These are phyloP conservation scores for Xylaria sp. DNA, from an alignment of 2,329 filamentous ascomycete species.

Conservation along the genomic window DNA sequence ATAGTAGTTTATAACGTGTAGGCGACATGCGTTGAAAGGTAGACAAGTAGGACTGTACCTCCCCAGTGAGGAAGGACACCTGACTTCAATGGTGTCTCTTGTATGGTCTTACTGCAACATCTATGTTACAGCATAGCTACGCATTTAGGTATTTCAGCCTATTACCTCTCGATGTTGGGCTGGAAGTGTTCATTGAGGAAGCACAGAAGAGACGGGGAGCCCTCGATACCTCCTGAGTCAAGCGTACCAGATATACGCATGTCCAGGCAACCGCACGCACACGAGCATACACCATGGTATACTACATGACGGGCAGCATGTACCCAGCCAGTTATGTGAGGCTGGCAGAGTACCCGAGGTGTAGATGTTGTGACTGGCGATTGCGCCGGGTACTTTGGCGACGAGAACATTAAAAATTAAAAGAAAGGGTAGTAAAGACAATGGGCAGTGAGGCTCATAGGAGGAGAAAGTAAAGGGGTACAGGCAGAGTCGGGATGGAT, in stretches of 20 bases:
- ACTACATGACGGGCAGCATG: not conserved
- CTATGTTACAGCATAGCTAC: not conserved
- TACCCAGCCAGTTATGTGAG: not conserved
- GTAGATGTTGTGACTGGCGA: not conserved
- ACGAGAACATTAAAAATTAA: not conserved
- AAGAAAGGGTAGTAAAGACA: not conserved
- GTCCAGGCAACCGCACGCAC: not conserved
- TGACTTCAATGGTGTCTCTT: not conserved
- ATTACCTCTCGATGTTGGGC: not conserved
- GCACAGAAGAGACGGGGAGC: conserved; percentile 7
- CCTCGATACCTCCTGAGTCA: not conserved
- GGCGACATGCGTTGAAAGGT: not conserved
- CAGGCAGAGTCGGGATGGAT: not conserved
- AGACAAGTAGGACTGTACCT: not conserved
- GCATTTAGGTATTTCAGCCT: not conserved
- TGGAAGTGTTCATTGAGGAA: not conserved
- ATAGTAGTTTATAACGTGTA: not conserved
- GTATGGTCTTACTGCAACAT: not conserved
- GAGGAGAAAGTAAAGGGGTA: not conserved
- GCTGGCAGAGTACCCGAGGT: not conserved
- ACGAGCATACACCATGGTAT: not conserved
- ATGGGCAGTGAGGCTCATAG: not conserved
- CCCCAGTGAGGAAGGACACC: not conserved
- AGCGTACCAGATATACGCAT: not conserved
- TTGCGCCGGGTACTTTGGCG: not conserved